Percentiles rank a stretch among this genome's conserved stretches.
Conservation (phyloP, 108 stramenopile species). For the Bacterosira constricta region DNA sequence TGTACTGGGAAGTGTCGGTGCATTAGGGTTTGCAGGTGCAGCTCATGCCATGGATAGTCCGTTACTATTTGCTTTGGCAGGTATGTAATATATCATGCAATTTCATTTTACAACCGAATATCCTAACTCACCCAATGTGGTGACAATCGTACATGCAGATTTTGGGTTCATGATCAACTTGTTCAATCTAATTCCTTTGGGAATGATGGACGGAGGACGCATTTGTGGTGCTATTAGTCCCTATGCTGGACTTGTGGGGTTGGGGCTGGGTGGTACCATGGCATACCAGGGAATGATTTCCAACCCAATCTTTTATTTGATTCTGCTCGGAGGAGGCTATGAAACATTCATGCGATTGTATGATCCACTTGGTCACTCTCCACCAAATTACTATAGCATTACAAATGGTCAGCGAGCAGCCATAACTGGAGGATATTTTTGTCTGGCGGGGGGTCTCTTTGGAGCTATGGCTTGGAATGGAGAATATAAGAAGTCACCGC, state of each 20-base stretch:
- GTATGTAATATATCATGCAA: no score
- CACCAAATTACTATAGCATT: slow-evolving; percentile 81
- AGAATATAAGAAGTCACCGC: slow-evolving; percentile 76
- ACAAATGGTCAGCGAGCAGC: slow-evolving; percentile 55
- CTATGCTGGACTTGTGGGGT: slow-evolving; percentile 76
- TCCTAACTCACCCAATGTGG: no score
- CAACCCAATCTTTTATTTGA: slow-evolving; percentile 92
- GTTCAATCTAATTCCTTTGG: slow-evolving; percentile 92
- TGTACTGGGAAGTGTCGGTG: slow-evolving; percentile 79
- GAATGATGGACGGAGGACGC: slow-evolving; percentile 91
- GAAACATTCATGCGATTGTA: slow-evolving; percentile 83
- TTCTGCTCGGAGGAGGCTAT: slow-evolving; percentile 82
- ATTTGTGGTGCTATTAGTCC: slow-evolving; percentile 87
- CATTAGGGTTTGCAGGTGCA: slow-evolving; percentile 71
- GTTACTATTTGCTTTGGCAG: slow-evolving; percentile 86
- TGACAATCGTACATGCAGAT: no score
- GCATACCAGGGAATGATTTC: slow-evolving; percentile 70
- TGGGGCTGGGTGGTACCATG: slow-evolving; percentile 78
- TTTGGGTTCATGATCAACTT: slow-evolving; percentile 97
- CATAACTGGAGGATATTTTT: slow-evolving; percentile 81
- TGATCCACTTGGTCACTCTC: slow-evolving; percentile 59
- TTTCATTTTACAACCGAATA: no score
- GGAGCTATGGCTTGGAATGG: slow-evolving; percentile 84
- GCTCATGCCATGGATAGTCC: slow-evolving; percentile 78
- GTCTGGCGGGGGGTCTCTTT: slow-evolving; percentile 71